Base-by-base conservation (phyloP, 192 early-diverging fungal genomes). In the Backusella australiensis region DNA sequence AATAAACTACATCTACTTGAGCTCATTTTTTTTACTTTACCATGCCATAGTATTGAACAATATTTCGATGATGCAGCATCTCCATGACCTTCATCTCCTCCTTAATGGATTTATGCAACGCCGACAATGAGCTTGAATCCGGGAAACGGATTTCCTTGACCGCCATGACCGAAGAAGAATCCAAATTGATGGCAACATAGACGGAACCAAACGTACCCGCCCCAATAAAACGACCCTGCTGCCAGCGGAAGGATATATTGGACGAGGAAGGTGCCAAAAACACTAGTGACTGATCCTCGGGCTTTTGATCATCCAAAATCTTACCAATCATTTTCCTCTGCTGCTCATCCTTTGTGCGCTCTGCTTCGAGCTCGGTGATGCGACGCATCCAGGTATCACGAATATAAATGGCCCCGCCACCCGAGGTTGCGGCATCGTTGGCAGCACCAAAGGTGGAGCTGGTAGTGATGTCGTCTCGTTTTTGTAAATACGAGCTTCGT, bases 11-110 rank as follows among this genome's bases (percentile, higher is more conserved):
- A 46, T 53, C 6, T 1, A 26, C 3, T 56, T 29, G 32, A 32
- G 32, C 32, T 38, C 12, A 11, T n/a, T 26, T 59, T 3, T 63
- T 32, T 63, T 32, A 12, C 26, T 21, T 74, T 78, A 78, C 77
- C 71, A 96, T 94, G 17, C 94, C 95, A 78, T 93, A 94, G 79
- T 97, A 97, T 52, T 90, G 88, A 35, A 97, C 93, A 76, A 97
- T 94, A 81, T 97, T 97, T n/a, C 90, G 90, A 77, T 97, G 95
- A 78, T 93, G 88, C 69, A 97, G 84, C 87, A 94, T 91, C 74
- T 94, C 91, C 92, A 97, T 93, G 34, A 97, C 93, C 69, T 90
- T 90, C 94, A 97, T 97, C 81, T 97, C 96, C 35, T 95, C 95
- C 71, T 90, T 91, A 63, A 97, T 94, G 23, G 90, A 89, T 71